Evolutionary conservation across 257 asterid species (phyloP), one percentile per base, ranked within the genome.

Genomic region (Linaria vulgaris): DNA sequence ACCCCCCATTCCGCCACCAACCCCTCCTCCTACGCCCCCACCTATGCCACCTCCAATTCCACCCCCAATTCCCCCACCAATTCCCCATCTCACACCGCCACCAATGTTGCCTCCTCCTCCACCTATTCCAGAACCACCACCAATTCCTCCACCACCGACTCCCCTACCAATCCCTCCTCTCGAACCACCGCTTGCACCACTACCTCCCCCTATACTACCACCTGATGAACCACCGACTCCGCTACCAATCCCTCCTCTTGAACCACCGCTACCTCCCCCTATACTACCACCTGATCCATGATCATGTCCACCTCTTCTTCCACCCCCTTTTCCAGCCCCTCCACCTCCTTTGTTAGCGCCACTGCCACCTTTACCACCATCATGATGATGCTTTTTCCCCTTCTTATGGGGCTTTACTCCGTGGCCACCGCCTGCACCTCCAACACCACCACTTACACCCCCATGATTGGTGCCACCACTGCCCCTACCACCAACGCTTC

Each of bases 301-400:
- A n/a, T n/a, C n/a, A n/a, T n/a, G n/a, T n/a, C n/a, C n/a, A n/a
- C n/a, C n/a, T n/a, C n/a, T n/a, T n/a, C n/a, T n/a, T n/a, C n/a
- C n/a, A n/a, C n/a, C n/a, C 0, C 73, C 75, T 12, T n/a, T 45
- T 9, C 66, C 46, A 4, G 39, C 34, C 0, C 59, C 55, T 20
- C 52, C 67, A 10, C 55, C 50, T 1, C 56, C 52, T 20, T 44
- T 60, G 3, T 9, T 16, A 13, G 6, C 1, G 11, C 78, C 73
- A 0, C 77, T 59, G 13, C 66, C 63, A 0, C 74, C 77, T 4
- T 21, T n/a, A 0, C 75, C 75, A 1, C 81, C 77, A 46, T 41
- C 20, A 17, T 46, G 38, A 27, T 65, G 70, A 48, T 67, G 66
- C 16, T 54, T 37, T 7, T n/a, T 6, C 25, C 66, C 64, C 64